Conservation (phyloP, 192 early-diverging fungal genomes). For the Linnemannia schmuckeri region DNA sequence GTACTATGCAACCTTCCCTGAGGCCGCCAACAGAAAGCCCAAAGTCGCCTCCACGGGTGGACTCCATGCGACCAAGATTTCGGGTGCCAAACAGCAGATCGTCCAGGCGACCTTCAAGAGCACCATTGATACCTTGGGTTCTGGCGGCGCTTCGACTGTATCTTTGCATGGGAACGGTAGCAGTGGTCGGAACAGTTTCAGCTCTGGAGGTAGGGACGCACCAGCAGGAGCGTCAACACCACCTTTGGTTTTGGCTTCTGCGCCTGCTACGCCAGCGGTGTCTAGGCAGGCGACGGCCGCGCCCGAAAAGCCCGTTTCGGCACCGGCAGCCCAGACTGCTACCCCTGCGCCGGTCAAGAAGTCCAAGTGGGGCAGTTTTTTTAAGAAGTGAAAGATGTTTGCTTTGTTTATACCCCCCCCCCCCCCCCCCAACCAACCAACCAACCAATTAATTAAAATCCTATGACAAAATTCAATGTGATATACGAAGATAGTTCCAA, state of each 20-base stretch:
- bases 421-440: too few relatives aligned
- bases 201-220: not conserved
- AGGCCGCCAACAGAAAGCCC: not conserved
- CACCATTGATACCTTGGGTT: not conserved
- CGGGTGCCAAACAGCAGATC: not conserved
- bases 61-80: not conserved
- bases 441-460: too few relatives aligned
- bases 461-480: not conserved
- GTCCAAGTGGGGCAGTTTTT: slow-evolving; percentile 41
- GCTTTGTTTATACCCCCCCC: not conserved
- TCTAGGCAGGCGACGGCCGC: not conserved
- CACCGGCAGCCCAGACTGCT: not conserved
- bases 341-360: slow-evolving; percentile 20
- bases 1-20: slow-evolving; percentile 34
- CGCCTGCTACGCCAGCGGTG: not conserved
- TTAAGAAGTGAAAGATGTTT: slow-evolving; percentile 34
- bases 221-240: not conserved
- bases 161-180: not conserved
- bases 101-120: not conserved
- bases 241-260: not conserved
- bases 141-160: not conserved
- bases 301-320: not conserved
- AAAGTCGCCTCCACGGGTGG: slow-evolving; percentile 11
- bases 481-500: not conserved
- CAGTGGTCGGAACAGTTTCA: not conserved